These are phyloP conservation scores for Diaporthe amygdali DNA, from an alignment of 2,329 filamentous ascomycete genomes.

Conservation along the genomic window DNA sequence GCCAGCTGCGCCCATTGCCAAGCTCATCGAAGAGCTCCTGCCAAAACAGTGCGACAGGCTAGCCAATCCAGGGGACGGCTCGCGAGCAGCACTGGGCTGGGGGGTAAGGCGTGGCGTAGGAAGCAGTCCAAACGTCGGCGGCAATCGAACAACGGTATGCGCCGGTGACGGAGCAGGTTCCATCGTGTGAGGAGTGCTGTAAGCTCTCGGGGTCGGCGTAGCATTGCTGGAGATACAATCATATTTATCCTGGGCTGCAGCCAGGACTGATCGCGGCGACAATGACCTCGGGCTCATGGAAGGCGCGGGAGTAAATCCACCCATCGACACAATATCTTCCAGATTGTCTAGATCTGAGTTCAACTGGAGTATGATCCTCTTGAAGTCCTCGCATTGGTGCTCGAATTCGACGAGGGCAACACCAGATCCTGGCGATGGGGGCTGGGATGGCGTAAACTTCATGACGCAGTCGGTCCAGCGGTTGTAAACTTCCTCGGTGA, in stretches of 20 bases:
- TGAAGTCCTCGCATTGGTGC: constrained; percentile 61
- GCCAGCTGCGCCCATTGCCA: constrained; percentile 63
- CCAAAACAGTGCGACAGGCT: constrained; percentile 49
- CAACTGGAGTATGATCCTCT: constrained; percentile 60
- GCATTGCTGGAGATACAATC: constrained; percentile 45
- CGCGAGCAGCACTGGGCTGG: constrained; percentile 59
- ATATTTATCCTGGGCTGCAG: constrained; percentile 46
- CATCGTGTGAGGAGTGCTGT: constrained; percentile 50
- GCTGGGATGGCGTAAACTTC: constrained; percentile 75
- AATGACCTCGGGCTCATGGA: constrained; percentile 24
- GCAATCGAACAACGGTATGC: constrained; percentile 52
- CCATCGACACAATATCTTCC: constrained; percentile 48
- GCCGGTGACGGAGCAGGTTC: constrained; percentile 52
- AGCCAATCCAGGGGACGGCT: constrained; percentile 52
- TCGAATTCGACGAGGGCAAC: constrained; percentile 45
- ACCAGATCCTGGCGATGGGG: constrained; percentile 56
- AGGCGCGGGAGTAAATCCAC: constrained; percentile 17
- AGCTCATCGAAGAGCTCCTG: constrained; percentile 62
- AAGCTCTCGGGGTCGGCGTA: constrained; percentile 47
- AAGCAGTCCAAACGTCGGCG: constrained; percentile 59
- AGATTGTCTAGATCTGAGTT: constrained; percentile 65
- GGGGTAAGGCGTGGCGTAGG: constrained; percentile 66
- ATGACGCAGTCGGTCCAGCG: constrained; percentile 94
- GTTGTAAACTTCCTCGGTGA: constrained; percentile 86
- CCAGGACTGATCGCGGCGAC: constrained; percentile 50